Conservation (phyloP, 805 yeast species). For the Kregervanrija fluxuum region DNA sequence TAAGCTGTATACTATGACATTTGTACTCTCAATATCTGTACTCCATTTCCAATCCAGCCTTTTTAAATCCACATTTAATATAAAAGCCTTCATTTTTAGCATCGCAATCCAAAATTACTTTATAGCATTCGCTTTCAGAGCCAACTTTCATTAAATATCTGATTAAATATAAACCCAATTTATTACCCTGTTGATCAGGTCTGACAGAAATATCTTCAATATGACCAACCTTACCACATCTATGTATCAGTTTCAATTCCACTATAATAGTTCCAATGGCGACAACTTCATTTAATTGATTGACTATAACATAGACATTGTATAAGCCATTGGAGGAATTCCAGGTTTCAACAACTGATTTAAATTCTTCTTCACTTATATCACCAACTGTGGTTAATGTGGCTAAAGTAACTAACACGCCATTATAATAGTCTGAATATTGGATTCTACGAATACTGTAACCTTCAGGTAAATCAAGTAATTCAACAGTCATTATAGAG, state of each 20-base stretch:
- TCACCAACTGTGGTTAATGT: slow-evolving; percentile 82
- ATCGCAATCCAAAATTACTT: slow-evolving; percentile 84
- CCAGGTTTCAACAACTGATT: slow-evolving; percentile 54
- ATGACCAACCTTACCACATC: slow-evolving; percentile 82
- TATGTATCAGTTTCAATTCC: slow-evolving; percentile 80
- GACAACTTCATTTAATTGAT: slow-evolving; percentile 47
- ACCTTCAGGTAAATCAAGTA: slow-evolving; percentile 42
- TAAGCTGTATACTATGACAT: not conserved
- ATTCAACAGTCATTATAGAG: not conserved
- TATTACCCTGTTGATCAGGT: slow-evolving; percentile 70
- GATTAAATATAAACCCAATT: slow-evolving; percentile 66
- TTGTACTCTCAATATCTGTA: slow-evolving; percentile 31
- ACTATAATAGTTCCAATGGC: slow-evolving; percentile 80
- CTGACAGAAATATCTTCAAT: slow-evolving; percentile 90
- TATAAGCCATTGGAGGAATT: slow-evolving; percentile 42
- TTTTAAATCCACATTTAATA: slow-evolving; percentile 73
- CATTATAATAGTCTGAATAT: slow-evolving; percentile 50
- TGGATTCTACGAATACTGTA: slow-evolving; percentile 57
- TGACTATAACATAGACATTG: slow-evolving; percentile 61
- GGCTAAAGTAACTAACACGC: slow-evolving; percentile 53
- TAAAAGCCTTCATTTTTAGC: slow-evolving; percentile 78
- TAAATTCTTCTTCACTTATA: slow-evolving; percentile 45
- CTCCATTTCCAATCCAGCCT: slow-evolving; percentile 67
- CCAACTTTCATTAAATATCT: slow-evolving; percentile 55
- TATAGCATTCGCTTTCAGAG: slow-evolving; percentile 62